Evolutionary conservation across 805 yeast genomes (phyloP).

Genomic region (Candida sphagnicola): DNA sequence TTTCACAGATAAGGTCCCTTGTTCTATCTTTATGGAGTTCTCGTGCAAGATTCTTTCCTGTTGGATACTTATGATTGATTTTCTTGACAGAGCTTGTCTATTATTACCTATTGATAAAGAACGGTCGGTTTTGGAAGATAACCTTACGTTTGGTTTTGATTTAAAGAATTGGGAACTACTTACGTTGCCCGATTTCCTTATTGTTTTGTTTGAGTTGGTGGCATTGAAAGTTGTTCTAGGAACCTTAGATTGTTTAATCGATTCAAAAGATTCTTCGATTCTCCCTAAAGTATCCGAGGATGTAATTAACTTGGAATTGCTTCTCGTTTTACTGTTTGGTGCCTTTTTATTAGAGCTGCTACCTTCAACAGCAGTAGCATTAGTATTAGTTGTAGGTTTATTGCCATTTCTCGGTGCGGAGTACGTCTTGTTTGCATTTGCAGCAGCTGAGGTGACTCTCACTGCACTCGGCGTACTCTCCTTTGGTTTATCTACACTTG

Average conservation of each 20-base stretch:
- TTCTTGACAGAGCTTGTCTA: background rate
- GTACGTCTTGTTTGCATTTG: too few relatives aligned
- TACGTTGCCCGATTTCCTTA: background rate
- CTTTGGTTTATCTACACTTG: background rate
- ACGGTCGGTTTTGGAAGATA: background rate
- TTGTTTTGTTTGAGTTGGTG: background rate
- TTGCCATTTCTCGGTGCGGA: too few relatives aligned
- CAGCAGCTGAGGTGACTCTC: too few relatives aligned
- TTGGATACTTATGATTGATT: background rate
- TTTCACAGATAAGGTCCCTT: constrained; percentile 3
- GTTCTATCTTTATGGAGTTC: background rate
- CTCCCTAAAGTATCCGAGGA: background rate
- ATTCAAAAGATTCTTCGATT: background rate
- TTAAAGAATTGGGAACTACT: background rate
- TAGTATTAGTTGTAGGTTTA: background rate
- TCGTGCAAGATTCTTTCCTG: background rate
- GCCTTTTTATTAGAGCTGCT: too few relatives aligned
- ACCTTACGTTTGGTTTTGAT: background rate
- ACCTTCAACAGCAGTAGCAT: background rate
- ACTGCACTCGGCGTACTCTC: too few relatives aligned
- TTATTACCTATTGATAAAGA: background rate
- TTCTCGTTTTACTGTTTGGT: too few relatives aligned
- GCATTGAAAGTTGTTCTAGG: too few relatives aligned
- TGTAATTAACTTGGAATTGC: background rate
- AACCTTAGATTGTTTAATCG: background rate